Conservation (phyloP, 2,329 filamentous ascomycete genomes). For the Hymenoscyphus fraxineus region DNA sequence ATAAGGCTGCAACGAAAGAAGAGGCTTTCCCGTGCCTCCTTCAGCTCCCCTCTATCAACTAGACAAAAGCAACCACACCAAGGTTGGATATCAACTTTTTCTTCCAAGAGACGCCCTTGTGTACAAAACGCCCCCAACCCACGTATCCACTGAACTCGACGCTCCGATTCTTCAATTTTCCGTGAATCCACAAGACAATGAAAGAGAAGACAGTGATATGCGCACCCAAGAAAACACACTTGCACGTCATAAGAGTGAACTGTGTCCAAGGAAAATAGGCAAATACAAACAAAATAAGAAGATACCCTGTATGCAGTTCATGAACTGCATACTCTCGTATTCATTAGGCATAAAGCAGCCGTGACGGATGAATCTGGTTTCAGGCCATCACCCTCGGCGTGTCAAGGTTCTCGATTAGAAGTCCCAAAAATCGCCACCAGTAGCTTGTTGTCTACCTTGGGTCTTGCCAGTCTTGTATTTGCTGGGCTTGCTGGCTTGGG, state of each 20-base stretch:
- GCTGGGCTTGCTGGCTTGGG: slow-evolving; percentile 24
- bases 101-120: neutral
- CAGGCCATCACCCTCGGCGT: neutral
- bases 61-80: too few species aligned
- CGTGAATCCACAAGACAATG: neutral
- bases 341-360: slow-evolving; percentile 8
- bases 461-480: slow-evolving; percentile 31
- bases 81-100: neutral
- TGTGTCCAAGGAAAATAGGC: neutral
- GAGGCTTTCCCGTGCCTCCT: too few species aligned
- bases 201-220: neutral
- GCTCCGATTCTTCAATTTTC: neutral
- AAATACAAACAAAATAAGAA: slow-evolving; percentile 1
- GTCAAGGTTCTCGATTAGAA: slow-evolving; percentile 27
- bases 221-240: neutral
- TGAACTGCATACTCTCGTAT: slow-evolving; percentile 5
- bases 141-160: slow-evolving; percentile 1
- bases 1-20: too few species aligned
- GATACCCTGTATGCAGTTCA: slow-evolving; percentile 4
- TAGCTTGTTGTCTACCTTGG: slow-evolving; percentile 26
- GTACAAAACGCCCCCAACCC: neutral
- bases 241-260: neutral
- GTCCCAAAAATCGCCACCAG: slow-evolving; percentile 37
- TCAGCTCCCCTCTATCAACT: neutral
- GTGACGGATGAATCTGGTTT: neutral